Percentiles rank a stretch among this genome's conserved stretches.
Evolutionary conservation across 805 yeast genomes (phyloP).

Genomic region (Saturnispora ahearnii): DNA sequence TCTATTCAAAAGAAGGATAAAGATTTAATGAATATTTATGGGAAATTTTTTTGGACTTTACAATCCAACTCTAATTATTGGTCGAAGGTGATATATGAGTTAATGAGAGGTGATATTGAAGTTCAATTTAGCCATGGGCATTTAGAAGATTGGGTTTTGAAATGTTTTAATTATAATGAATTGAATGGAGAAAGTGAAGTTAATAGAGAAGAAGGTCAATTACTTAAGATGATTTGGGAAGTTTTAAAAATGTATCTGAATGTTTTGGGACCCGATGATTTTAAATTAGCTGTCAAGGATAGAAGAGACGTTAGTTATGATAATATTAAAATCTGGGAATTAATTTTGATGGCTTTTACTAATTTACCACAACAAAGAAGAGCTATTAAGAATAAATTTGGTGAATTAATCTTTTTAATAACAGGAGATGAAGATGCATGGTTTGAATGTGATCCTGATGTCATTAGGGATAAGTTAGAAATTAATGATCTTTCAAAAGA

Average conservation of each 20-base stretch:
- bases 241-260: constrained; percentile 36
- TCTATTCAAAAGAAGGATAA: constrained; percentile 32
- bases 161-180: constrained; percentile 24
- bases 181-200: constrained; percentile 22
- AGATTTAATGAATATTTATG: constrained; percentile 57
- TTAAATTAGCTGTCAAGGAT: constrained; percentile 21
- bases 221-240: constrained; percentile 47
- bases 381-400: constrained; percentile 33
- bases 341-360: constrained; percentile 34
- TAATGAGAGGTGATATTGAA: constrained; percentile 3
- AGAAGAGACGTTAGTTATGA: constrained; percentile 17
- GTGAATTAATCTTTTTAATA: constrained; percentile 31
- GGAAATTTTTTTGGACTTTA: constrained; percentile 66
- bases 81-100: constrained; percentile 33
- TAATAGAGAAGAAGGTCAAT: constrained; percentile 63
- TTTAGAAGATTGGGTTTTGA: constrained; percentile 30
- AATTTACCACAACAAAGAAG: constrained; percentile 42
- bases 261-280: constrained; percentile 15
- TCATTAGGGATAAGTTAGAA: constrained; percentile 37
- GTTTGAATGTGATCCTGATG: constrained; percentile 74
- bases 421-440: constrained; percentile 44
- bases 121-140: constrained; percentile 18
- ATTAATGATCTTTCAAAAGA: constrained; percentile 25
- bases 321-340: constrained; percentile 34
- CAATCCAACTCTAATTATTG: constrained; percentile 79